A percentile compares a stretch with the other conserved stretches of the same genome.
Conservation (phyloP, 352 stramenopile species). For the Phytophthora pini region DNA sequence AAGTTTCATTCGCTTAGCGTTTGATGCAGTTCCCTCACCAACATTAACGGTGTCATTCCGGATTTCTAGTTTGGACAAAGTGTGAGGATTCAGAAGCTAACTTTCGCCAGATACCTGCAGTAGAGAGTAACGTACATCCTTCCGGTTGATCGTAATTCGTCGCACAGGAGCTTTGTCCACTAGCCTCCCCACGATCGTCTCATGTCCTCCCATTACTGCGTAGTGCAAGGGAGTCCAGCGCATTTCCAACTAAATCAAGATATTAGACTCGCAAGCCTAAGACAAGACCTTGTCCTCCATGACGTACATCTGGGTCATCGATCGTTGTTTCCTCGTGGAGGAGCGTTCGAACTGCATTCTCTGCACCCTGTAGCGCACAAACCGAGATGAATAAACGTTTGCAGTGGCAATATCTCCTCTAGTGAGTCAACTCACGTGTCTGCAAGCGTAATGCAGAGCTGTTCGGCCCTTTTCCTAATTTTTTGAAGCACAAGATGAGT, state of each 20-base stretch:
- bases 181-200: conserved; percentile 54
- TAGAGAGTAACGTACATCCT: conserved; percentile 54
- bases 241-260: conserved; percentile 65
- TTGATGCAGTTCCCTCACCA: conserved; percentile 39
- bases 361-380: conserved; percentile 46
- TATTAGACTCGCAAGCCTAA: neutral
- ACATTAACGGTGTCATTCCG: conserved; percentile 80
- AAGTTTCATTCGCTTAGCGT: neutral
- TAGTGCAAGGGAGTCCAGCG: conserved; percentile 84
- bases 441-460: conserved; percentile 77
- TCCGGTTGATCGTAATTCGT: conserved; percentile 82
- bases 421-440: conserved; percentile 41
- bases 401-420: neutral
- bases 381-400: neutral
- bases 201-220: conserved; percentile 77
- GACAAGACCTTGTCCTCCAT: neutral
- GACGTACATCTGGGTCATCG: conserved; percentile 76
- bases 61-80: conserved; percentile 50
- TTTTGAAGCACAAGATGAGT: neutral
- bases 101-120: too few relatives aligned
- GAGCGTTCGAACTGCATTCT: conserved; percentile 58
- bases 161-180: conserved; percentile 77
- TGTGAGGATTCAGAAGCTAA: neutral
- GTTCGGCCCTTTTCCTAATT: conserved; percentile 77
- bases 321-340: conserved; percentile 78